Base-by-base conservation (phyloP, 2,329 filamentous ascomycete species). In the Fusarium sp. region DNA sequence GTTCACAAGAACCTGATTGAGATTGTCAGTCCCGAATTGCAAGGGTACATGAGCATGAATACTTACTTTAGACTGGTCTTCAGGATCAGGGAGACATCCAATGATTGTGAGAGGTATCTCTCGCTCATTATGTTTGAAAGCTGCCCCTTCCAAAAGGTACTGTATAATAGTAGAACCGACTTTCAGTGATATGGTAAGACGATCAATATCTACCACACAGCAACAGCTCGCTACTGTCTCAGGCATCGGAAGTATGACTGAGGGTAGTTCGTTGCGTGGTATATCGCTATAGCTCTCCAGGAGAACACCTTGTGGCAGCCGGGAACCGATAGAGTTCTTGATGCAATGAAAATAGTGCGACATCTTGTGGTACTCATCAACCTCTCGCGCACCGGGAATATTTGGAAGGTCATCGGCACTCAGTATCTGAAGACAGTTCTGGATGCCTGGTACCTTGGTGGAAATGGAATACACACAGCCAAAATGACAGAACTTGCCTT, bases 331-430 rank as follows among this genome's bases (percentile, higher is more conserved):
- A 8, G 23, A 61, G 13, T 7, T 49, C 10, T 45, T 61, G 2
- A 60, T 8, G 4, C 58, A 61, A 12, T 60, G n/a, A 2, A n/a
- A 60, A 11, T 61, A 60, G n/a, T 61, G 28, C 1, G 58, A 37
- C 58, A 61, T 51, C 12, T 51, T 59, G 5, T 61, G 45, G 3
- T 60, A 25, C 14, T 23, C 55, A 2, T 60, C 59, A 5, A 61
- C 30, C 5, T 51, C 28, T 1, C 34, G 28, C 1, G 45, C 21
- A 2, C 18, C 25, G 2, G 55, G 59, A 20, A 60, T 61, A 2
- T 16, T n/a, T 2, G 55, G 59, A 0, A 60, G 3, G 5, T 61
- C 43, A 2, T 32, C 3, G 1, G 4, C 10, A 2, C 13, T 25
- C 2, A 32, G 7, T 8, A 47, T 40, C 3, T 61, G 55, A 3